A percentile compares a stretch with the other conserved stretches of the same genome.
phyloP scores from a whole-genome alignment of 306 rosid species.

The Vigna hirtella region DNA sequence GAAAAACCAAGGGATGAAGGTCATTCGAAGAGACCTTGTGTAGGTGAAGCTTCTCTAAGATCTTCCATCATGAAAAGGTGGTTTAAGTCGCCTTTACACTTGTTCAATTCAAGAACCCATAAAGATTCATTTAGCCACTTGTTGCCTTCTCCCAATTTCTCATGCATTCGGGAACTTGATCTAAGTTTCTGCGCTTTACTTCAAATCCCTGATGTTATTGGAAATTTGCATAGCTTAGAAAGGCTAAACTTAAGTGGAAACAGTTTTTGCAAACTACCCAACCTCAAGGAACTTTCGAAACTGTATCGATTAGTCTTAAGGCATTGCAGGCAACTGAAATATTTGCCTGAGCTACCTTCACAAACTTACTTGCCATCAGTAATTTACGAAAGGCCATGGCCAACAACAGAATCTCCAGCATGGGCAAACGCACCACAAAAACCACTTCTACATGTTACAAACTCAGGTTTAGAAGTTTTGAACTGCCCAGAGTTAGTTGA shows the following conservation, averaged over 20 bases:
- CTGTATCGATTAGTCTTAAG: background rate
- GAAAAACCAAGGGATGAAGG: no score
- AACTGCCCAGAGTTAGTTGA: background rate
- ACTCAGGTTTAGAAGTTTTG: background rate
- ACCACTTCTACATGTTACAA: no score
- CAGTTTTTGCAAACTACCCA: background rate
- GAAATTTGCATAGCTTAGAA: background rate
- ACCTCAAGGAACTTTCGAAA: background rate
- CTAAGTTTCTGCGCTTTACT: background rate
- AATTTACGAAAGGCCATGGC: background rate
- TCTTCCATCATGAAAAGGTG: background rate
- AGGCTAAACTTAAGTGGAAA: background rate
- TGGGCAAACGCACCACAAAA: no score
- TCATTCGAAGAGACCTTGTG: background rate
- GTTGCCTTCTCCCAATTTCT: background rate
- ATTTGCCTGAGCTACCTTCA: constrained; percentile 1
- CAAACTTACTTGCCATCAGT: background rate
- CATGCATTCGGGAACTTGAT: background rate
- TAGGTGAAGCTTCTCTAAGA: background rate
- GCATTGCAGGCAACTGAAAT: background rate
- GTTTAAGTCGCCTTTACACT: background rate
- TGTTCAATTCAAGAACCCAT: background rate
- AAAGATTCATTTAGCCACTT: background rate
- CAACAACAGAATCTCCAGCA: background rate
- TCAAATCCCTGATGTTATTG: background rate